phyloP scores from a whole-genome alignment of 257 asterid species.

The Cordia subcordata region DNA sequence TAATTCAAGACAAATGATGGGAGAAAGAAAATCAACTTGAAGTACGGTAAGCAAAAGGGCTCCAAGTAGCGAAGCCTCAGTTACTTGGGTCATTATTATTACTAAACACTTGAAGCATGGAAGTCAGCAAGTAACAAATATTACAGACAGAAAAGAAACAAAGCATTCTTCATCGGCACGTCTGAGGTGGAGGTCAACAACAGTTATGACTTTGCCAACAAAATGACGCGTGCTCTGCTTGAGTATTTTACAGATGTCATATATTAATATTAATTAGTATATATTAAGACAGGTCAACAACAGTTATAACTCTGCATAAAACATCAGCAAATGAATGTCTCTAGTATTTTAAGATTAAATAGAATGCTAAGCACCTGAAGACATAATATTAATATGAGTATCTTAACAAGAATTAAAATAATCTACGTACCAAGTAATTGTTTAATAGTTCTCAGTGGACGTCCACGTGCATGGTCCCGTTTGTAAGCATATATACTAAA shows the following conservation, averaged over 20 bases:
- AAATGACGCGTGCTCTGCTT: background rate
- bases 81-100: no score
- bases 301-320: no score
- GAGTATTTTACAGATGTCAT: background rate
- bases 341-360: no score
- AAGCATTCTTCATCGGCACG: background rate
- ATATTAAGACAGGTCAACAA: background rate
- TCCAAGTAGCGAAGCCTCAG: no score
- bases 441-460: background rate
- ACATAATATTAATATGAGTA: background rate
- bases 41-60: no score
- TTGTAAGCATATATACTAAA: background rate
- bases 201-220: no score
- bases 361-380: no score
- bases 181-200: background rate
- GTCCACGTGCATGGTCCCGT: background rate
- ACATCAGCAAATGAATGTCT: background rate
- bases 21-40: no score
- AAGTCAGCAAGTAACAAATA: background rate
- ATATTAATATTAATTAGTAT: background rate
- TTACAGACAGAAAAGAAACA: background rate
- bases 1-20: no score
- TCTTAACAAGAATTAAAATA: no score
- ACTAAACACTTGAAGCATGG: background rate
- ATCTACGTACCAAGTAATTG: background rate